Conservation (phyloP, 2,329 filamentous ascomycete species). For the Cercospora sp. region DNA sequence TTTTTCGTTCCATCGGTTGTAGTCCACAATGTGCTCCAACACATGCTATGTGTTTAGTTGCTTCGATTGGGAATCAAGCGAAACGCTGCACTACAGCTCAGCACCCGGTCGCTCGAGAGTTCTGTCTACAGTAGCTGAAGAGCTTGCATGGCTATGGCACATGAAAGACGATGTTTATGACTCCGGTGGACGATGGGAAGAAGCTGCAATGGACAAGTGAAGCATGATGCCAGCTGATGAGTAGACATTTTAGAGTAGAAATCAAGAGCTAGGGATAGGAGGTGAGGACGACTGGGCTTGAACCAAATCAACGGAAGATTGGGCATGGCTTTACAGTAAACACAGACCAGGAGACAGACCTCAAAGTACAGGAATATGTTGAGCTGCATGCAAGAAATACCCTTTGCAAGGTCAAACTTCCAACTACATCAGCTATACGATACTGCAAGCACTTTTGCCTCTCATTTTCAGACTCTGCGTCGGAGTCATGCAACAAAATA, state of each 20-base stretch:
- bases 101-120: background rate
- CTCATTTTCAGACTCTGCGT: background rate
- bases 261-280: background rate
- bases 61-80: background rate
- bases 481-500: background rate
- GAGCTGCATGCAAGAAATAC: background rate
- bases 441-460: background rate
- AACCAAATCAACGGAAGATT: background rate
- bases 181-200: background rate
- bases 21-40: background rate
- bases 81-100: background rate
- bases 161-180: background rate
- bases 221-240: background rate
- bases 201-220: background rate
- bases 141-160: background rate
- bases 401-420: background rate
- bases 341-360: background rate
- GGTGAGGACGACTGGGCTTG: background rate
- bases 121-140: background rate
- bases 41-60: background rate
- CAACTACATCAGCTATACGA: background rate
- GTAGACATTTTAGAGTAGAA: background rate
- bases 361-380: background rate
- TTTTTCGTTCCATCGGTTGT: background rate
- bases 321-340: background rate